phyloP scores from a whole-genome alignment of 805 yeast species.

The Kregervanrija delftensis region DNA sequence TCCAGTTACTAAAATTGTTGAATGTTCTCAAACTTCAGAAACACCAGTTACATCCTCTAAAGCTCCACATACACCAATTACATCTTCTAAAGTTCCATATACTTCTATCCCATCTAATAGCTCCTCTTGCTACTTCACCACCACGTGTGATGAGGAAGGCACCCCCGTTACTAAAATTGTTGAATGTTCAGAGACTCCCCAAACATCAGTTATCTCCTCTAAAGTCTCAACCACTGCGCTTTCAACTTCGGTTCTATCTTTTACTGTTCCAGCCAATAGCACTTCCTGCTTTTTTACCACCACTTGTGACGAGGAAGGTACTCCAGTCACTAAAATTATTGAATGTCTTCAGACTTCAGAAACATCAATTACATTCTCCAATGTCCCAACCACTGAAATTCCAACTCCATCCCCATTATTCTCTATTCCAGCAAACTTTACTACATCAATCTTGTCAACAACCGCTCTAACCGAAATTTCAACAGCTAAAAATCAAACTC shows the following conservation, averaged over 20 bases:
- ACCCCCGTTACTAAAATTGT: background rate
- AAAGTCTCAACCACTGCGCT: background rate
- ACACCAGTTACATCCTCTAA: too few species aligned
- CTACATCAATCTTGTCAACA: background rate
- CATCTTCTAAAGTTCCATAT: too few species aligned
- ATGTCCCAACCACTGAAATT: background rate
- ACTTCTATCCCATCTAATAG: too few species aligned
- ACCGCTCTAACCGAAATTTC: background rate
- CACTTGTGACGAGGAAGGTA: too few species aligned
- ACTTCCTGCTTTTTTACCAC: too few species aligned
- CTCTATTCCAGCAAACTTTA: background rate
- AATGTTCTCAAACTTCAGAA: background rate
- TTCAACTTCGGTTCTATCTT: too few species aligned
- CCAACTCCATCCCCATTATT: background rate
- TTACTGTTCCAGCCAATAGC: too few species aligned
- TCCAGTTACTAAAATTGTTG: too few species aligned
- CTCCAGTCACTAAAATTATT: background rate
- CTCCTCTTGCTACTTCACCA: too few species aligned
- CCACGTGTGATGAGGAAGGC: too few species aligned
- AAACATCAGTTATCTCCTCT: background rate
- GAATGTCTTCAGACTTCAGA: background rate
- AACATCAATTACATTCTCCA: too few species aligned
- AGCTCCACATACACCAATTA: too few species aligned
- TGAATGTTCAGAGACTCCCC: background rate
- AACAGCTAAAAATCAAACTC: background rate